These are phyloP conservation scores for Torrubiella hemipterigena DNA, from an alignment of 2,329 filamentous ascomycete genomes.

Conservation along the genomic window DNA sequence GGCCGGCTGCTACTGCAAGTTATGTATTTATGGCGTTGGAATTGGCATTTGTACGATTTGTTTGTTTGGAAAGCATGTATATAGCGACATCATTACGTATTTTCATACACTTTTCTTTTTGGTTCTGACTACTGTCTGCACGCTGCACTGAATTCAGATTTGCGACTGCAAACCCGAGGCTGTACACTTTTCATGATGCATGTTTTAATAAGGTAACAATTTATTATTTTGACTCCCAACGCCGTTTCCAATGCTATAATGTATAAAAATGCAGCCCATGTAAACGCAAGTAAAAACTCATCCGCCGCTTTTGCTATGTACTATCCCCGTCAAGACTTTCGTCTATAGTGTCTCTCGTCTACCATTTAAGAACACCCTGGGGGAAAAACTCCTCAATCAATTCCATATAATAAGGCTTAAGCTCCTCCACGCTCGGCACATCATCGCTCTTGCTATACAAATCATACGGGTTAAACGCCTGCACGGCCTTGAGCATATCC, in stretches of 20 bases:
- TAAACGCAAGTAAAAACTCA: neutral
- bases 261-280: neutral
- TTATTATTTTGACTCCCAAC: no score
- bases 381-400: slow-evolving; percentile 32
- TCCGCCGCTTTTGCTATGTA: slow-evolving; percentile 1
- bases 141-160: no score
- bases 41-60: neutral
- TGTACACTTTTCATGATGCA: no score
- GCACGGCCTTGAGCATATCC: slow-evolving; percentile 68
- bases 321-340: slow-evolving; percentile 8
- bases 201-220: no score
- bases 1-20: neutral
- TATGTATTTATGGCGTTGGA: slow-evolving; percentile 1
- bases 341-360: slow-evolving; percentile 5
- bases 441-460: slow-evolving; percentile 86
- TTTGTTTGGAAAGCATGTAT: neutral
- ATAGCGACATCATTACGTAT: neutral
- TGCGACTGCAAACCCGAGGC: no score
- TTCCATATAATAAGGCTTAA: slow-evolving; percentile 47
- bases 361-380: slow-evolving; percentile 25
- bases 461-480: slow-evolving; percentile 85
- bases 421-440: slow-evolving; percentile 59
- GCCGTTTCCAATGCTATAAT: neutral
- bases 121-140: no score
- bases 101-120: no score